A percentile compares a stretch with the other conserved stretches of the same genome.
phyloP scores from a whole-genome alignment of 257 asterid genomes.

The Plectranthus barbatus region DNA sequence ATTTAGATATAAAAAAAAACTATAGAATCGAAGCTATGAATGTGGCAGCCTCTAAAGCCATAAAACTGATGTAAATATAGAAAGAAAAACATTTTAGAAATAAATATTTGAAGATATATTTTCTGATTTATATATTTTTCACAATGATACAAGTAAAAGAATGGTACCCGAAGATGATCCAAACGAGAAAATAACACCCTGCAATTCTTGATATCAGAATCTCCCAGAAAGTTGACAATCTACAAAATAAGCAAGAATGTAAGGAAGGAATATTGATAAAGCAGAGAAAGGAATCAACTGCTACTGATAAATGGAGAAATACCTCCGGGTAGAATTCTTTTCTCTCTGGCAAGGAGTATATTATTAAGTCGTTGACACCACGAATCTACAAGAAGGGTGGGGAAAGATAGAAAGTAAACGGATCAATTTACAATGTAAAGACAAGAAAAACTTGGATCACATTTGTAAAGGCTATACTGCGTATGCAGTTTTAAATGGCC shows the following conservation, averaged over 20 bases:
- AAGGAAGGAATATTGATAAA: neutral
- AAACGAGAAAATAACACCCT: conserved; percentile 72
- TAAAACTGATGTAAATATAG: neutral
- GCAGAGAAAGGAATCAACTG: neutral
- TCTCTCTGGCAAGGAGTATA: conserved; percentile 90
- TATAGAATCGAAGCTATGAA: too few species aligned
- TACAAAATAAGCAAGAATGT: conserved; percentile 26
- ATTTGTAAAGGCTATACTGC: neutral
- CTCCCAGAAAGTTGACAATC: conserved; percentile 83
- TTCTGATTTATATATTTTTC: neutral
- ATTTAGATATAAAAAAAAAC: too few species aligned
- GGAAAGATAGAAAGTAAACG: neutral
- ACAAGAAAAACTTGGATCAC: neutral
- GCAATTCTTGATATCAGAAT: conserved; percentile 59
- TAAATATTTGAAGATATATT: neutral
- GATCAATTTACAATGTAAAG: neutral
- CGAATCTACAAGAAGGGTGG: conserved; percentile 48
- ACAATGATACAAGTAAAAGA: conserved; percentile 12
- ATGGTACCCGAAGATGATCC: conserved; percentile 73
- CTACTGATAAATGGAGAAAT: neutral
- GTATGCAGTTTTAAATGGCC: neutral
- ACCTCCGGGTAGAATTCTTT: conserved; percentile 97
- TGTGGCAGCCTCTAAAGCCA: too few species aligned
- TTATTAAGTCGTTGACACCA: conserved; percentile 63
- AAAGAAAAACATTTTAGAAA: neutral